phyloP scores from a whole-genome alignment of 164 flowering plant genomes.

The Malania oleifera region DNA sequence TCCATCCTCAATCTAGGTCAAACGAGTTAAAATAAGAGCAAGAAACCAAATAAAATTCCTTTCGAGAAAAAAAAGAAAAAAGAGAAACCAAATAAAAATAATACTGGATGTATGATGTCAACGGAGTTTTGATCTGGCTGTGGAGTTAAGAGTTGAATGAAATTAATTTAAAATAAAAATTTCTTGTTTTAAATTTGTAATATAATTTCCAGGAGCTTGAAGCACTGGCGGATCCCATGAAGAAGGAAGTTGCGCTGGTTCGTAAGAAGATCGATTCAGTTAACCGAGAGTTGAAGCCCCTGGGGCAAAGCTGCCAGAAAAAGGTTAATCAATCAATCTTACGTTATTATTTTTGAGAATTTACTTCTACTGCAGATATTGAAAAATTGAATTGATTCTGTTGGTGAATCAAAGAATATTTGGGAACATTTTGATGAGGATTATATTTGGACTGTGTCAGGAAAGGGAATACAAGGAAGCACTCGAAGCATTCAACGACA shows the following conservation, averaged over 20 bases:
- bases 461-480: constrained; percentile 72
- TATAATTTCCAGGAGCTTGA: constrained; percentile 66
- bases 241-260: constrained; percentile 75
- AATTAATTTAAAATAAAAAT: too few relatives aligned
- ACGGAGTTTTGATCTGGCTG: too few relatives aligned
- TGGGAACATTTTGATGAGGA: too few relatives aligned
- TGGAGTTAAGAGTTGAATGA: too few relatives aligned
- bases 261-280: constrained; percentile 82
- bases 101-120: too few relatives aligned
- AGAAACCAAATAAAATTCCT: too few relatives aligned
- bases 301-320: constrained; percentile 74
- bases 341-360: neutral
- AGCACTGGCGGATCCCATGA: constrained; percentile 78
- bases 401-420: constrained; percentile 2
- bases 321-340: constrained; percentile 41
- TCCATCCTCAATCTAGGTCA: too few relatives aligned
- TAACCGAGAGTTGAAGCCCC: constrained; percentile 77
- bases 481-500: constrained; percentile 59
- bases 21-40: too few relatives aligned
- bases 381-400: neutral
- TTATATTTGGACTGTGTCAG: constrained; percentile 26
- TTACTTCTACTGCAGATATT: too few relatives aligned
- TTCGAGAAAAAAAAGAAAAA: too few relatives aligned
- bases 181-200: neutral
- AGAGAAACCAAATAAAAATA: too few relatives aligned